These are phyloP conservation scores for Gaultheria prostrata DNA, from an alignment of 148 eudicot genomes.

Conservation along the genomic window DNA sequence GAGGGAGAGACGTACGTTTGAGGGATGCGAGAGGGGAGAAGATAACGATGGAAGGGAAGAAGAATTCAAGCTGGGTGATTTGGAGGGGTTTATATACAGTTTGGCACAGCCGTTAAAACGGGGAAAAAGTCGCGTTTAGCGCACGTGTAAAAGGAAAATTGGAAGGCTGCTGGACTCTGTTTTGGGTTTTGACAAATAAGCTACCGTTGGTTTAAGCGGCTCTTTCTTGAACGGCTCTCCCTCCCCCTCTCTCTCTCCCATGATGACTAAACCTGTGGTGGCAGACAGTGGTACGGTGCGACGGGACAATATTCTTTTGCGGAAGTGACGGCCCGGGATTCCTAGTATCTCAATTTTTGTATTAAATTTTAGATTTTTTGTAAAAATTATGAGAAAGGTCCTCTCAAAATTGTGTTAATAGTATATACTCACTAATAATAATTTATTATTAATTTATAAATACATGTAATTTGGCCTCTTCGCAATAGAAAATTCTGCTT, in stretches of 20 bases:
- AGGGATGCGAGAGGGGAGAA: neutral
- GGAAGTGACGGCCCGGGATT: too few species aligned
- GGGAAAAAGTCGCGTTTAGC: neutral
- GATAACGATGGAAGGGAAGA: conserved; percentile 8
- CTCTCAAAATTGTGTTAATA: too few species aligned
- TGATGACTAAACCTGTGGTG: too few species aligned
- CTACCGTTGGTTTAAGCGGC: conserved; percentile 14
- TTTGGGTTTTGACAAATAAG: conserved; percentile 1
- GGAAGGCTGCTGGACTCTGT: neutral
- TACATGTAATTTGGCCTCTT: too few species aligned
- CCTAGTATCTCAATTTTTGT: too few species aligned
- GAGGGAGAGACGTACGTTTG: neutral
- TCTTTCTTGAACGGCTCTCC: neutral
- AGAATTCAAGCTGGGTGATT: neutral
- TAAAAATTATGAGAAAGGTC: too few species aligned
- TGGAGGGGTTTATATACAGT: conserved; percentile 4
- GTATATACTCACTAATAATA: too few species aligned
- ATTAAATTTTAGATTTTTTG: too few species aligned
- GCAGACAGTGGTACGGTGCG: too few species aligned
- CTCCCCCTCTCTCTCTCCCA: neutral
- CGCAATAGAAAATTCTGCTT: too few species aligned
- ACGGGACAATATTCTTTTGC: too few species aligned
- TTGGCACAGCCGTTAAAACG: conserved; percentile 1
- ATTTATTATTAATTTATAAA: too few species aligned
- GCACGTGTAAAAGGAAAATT: neutral